These are phyloP conservation scores for Alternaria infectoria DNA, from an alignment of 2,329 filamentous ascomycete genomes.

Conservation along the genomic window DNA sequence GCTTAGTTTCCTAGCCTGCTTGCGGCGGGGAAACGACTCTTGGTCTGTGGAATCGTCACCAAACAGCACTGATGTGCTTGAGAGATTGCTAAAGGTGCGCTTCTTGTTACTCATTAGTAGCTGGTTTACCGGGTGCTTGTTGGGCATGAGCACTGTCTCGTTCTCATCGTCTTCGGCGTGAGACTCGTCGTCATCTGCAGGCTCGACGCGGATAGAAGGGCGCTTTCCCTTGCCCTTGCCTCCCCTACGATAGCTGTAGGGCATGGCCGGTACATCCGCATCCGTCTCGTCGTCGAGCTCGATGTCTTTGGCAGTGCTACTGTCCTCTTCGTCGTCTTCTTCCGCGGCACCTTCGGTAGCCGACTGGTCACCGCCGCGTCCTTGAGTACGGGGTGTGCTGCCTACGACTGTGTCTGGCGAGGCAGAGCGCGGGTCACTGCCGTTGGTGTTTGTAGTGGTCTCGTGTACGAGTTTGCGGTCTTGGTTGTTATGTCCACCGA, in stretches of 20 bases:
- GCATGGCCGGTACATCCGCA: constrained; percentile 42
- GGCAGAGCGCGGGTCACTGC: constrained; percentile 29
- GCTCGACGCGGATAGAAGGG: constrained; percentile 45
- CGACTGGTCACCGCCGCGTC: constrained; percentile 35
- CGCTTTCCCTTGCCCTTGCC: constrained; percentile 46
- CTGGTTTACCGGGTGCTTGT: constrained; percentile 38
- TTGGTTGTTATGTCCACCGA: constrained; percentile 40
- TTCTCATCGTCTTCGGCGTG: constrained; percentile 39
- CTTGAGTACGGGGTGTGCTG: constrained; percentile 29
- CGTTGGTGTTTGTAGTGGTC: constrained; percentile 24
- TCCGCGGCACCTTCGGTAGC: constrained; percentile 37
- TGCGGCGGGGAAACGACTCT: constrained; percentile 45
- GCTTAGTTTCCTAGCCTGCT: constrained; percentile 46
- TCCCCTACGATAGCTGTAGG: constrained; percentile 39
- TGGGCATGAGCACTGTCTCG: constrained; percentile 31
- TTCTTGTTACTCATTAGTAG: constrained; percentile 44
- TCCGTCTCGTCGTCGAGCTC: constrained; percentile 47
- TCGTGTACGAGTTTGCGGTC: constrained; percentile 39
- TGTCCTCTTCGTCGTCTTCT: constrained; percentile 46
- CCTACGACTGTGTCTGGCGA: constrained; percentile 25
- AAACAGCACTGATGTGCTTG: constrained; percentile 46
- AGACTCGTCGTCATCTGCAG: constrained; percentile 38
- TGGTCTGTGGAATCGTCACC: constrained; percentile 43
- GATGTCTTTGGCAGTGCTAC: constrained; percentile 37
- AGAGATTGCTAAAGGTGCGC: constrained; percentile 49